Evolutionary conservation across 495 filamentous ascomycete species (phyloP), one percentile per base, ranked within the genome.

Genomic region (Penicillium coffeae): DNA sequence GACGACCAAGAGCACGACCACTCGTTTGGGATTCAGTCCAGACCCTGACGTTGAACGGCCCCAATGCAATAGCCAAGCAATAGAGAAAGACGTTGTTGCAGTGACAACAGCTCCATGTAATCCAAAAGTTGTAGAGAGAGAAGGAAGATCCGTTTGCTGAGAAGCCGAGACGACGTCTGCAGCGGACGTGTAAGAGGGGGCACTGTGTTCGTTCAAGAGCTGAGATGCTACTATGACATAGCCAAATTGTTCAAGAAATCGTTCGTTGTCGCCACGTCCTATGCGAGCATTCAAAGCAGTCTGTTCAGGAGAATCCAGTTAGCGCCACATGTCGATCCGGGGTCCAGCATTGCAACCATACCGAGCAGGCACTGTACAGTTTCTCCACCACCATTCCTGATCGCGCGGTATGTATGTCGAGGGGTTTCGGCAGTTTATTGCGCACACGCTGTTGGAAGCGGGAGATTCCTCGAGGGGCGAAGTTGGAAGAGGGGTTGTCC

Each of bases 221-320:
- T 95, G 93, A 33, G 93, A 98, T 21, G 92, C 90, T 42, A 97
- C 85, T 50, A 98, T 92, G 25, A 90, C 86, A 63, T 97, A 97
- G 19, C 93, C 87, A 47, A 97, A 96, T 56, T 92, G 87, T 73
- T 98, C 93, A 39, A 98, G 77, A 58, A 98, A 98, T 37, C 82
- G 79, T 51, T 85, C 76, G 59, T 93, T 95, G 52, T 95, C 90
- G 47, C 82, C 83, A 54, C 85, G 79, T 32, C 88, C 86, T 51
- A 96, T 78, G 44, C 85, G 82, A 35, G 88, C 86, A 54, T 89
- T 91, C 39, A 81, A 48, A 3, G 70, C 70, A 10, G 70, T 68
- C 66, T 80, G 60, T 22, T 33, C 54, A 48, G 52, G 35, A 45
- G 33, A 47, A 49, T 19, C n/a, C n/a, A 4, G 35, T 63, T 42